A percentile compares a stretch with the other conserved stretches of the same genome.
Evolutionary conservation across 495 filamentous ascomycete species (phyloP).

Genomic region (Penicillium arizonense): DNA sequence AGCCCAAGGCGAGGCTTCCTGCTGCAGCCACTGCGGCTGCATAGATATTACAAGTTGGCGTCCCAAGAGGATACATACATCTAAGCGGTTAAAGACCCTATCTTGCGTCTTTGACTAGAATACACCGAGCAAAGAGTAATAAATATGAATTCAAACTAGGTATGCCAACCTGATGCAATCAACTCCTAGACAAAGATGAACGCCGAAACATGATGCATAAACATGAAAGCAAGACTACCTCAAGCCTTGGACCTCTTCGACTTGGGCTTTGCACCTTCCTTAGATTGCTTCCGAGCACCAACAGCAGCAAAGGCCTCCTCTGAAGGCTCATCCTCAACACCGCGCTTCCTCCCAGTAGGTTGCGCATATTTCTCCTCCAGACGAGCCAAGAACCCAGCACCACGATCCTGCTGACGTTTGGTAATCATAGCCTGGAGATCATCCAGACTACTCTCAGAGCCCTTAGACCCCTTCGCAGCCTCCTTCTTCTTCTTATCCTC

Average conservation of each 20-base stretch:
- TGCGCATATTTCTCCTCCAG: constrained; percentile 29
- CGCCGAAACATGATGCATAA: constrained; percentile 6
- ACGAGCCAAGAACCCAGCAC: constrained; percentile 23
- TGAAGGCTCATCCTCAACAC: constrained; percentile 25
- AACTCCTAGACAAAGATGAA: constrained; percentile 6
- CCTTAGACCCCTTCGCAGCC: constrained; percentile 37
- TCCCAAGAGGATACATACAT: neutral
- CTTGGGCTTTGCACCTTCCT: constrained; percentile 12
- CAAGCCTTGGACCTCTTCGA: constrained; percentile 16
- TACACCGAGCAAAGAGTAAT: too few species aligned
- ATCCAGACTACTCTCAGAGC: constrained; percentile 20
- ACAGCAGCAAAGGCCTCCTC: constrained; percentile 36
- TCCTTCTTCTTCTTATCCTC: constrained; percentile 58
- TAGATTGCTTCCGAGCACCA: constrained; percentile 24
- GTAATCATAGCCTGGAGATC: constrained; percentile 25
- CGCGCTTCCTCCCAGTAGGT: constrained; percentile 27
- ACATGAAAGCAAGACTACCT: neutral
- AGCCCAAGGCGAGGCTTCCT: constrained; percentile 7
- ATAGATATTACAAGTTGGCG: neutral
- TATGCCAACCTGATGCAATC: constrained; percentile 8
- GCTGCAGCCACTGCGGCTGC: constrained; percentile 7
- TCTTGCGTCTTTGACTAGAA: too few species aligned
- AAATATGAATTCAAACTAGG: too few species aligned
- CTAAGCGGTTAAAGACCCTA: neutral
- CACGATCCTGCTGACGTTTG: constrained; percentile 26